Conservation (phyloP, 164 flowering plant genomes). For the Platanus orientalis region DNA sequence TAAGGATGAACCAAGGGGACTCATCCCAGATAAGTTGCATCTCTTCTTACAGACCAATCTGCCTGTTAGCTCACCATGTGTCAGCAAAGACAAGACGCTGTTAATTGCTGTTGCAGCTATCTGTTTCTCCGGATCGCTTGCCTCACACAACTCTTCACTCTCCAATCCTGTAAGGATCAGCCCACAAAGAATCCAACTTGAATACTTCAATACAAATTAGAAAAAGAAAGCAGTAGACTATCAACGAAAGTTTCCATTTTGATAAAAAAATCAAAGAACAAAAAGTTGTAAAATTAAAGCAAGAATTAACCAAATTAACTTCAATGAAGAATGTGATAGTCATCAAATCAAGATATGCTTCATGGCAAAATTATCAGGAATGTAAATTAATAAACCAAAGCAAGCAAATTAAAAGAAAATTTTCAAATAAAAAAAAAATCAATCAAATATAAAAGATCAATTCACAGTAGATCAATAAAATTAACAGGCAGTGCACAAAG, state of each 20-base stretch:
- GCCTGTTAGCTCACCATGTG: conserved; percentile 65
- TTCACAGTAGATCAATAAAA: too few species aligned
- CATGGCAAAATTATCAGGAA: too few species aligned
- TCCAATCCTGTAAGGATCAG: conserved; percentile 41
- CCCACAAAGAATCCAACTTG: neutral
- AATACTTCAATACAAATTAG: neutral
- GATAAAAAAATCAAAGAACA: neutral
- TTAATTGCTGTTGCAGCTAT: conserved; percentile 49
- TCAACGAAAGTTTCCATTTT: neutral
- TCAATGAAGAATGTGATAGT: too few species aligned
- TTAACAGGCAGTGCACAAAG: too few species aligned
- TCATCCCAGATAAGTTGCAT: conserved; percentile 34
- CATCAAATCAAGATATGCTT: too few species aligned
- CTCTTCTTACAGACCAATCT: conserved; percentile 60
- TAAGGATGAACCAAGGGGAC: conserved; percentile 55
- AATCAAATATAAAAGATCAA: neutral
- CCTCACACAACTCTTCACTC: conserved; percentile 61
- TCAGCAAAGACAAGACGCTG: conserved; percentile 62
- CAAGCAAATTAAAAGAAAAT: too few species aligned
- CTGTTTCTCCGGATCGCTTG: conserved; percentile 69
- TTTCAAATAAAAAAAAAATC: too few species aligned
- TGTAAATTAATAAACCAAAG: too few species aligned
- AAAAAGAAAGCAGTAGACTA: neutral
- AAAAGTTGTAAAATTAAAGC: neutral
- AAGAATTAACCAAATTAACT: neutral